Conservation (phyloP, 164 flowering plant species). For the Macadamia integrifolia region DNA sequence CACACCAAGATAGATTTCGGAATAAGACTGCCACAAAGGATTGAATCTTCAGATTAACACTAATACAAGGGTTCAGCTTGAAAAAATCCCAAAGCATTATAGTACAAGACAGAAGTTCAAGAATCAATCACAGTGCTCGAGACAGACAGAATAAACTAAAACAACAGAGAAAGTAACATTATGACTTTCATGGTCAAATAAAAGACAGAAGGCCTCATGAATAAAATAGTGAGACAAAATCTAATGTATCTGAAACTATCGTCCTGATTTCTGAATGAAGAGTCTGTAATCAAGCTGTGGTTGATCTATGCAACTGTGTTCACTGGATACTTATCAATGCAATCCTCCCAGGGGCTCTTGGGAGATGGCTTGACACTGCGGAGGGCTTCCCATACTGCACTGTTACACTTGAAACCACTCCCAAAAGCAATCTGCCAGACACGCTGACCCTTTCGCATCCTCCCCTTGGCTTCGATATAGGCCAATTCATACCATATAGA, state of each 20-base stretch:
- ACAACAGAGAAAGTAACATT: not conserved
- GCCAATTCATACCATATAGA: slow-evolving; percentile 7
- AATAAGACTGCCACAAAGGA: not conserved
- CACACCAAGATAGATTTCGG: not conserved
- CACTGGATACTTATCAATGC: slow-evolving; percentile 6
- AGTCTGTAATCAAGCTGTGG: too few species aligned
- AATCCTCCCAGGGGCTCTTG: slow-evolving; percentile 9
- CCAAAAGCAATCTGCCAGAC: slow-evolving; percentile 6
- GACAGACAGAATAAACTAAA: not conserved
- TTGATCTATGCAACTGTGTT: slow-evolving; percentile 1
- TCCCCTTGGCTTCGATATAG: slow-evolving; percentile 12
- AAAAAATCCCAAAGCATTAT: not conserved
- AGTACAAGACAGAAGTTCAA: not conserved
- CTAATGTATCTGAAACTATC: not conserved
- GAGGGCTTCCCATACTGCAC: slow-evolving; percentile 7
- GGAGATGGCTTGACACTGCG: not conserved
- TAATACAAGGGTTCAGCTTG: not conserved
- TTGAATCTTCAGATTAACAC: not conserved
- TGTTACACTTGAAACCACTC: slow-evolving; percentile 13
- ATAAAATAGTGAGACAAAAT: not conserved
- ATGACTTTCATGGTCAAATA: not conserved
- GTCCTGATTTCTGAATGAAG: not conserved
- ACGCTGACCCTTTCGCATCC: slow-evolving; percentile 1
- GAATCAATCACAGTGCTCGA: not conserved
- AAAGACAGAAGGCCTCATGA: not conserved